A percentile compares a stretch with the other conserved stretches of the same genome.
Evolutionary conservation across 768 basidiomycete species (phyloP).

Genomic region (Suillus hirtellus): DNA sequence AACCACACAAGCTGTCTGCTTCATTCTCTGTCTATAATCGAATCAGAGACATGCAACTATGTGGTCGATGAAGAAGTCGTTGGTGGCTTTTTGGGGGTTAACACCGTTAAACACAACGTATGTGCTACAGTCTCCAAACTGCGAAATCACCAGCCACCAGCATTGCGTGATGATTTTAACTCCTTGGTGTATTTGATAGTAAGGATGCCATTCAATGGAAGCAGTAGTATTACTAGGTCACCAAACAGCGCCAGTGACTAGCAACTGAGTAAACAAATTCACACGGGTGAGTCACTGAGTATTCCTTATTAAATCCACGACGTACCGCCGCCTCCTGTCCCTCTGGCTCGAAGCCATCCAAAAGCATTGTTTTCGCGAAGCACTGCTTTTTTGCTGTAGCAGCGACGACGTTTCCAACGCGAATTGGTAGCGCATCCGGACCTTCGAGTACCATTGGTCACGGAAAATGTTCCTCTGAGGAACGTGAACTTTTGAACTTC

Average conservation of each 20-base stretch:
- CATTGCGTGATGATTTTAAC: neutral
- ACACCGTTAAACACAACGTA: neutral
- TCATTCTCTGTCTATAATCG: neutral
- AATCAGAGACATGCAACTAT: neutral
- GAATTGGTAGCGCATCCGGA: slow-evolving; percentile 71
- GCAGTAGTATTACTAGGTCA: no score
- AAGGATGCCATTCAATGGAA: no score
- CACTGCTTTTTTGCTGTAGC: slow-evolving; percentile 67
- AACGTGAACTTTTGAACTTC: slow-evolving; percentile 54
- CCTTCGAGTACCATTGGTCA: slow-evolving; percentile 71
- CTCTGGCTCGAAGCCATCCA: slow-evolving; percentile 50
- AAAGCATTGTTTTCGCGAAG: slow-evolving; percentile 46
- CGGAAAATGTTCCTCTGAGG: slow-evolving; percentile 75
- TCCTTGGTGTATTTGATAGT: neutral
- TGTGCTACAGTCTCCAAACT: no score
- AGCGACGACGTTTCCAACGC: slow-evolving; percentile 76
- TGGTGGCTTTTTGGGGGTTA: neutral
- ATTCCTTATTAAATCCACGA: slow-evolving; percentile 20
- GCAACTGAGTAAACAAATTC: neutral
- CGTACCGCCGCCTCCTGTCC: slow-evolving; percentile 24
- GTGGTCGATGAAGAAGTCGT: neutral
- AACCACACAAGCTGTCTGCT: neutral
- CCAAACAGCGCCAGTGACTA: no score
- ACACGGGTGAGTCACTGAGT: no score
- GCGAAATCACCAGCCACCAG: no score